Base-by-base conservation (phyloP, 164 flowering plant species). In the Buxus sempervirens region DNA sequence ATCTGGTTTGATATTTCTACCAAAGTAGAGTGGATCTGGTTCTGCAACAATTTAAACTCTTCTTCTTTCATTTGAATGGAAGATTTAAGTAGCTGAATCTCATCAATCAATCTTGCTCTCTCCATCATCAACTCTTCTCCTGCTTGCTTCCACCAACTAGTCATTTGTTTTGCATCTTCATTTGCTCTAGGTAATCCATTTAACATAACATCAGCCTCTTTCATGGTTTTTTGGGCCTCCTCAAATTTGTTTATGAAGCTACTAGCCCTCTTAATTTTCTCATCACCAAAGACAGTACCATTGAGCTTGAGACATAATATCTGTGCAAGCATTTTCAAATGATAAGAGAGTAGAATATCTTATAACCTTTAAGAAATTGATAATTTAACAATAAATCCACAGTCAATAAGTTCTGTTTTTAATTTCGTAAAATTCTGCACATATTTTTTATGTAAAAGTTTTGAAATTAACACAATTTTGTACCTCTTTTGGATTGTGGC, bases 121-220 rank as follows among this genome's bases (percentile, higher is more conserved):
- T 91, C 89, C 38, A 64, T 51, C 78, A 80, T 75, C 70, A 84
- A 66, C 32, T 81, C 77, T 73, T 84, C 79, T 41, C 77, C 76
- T 26, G 83, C 78, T 80, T 84, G 78, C 80, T 72, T 84, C 93
- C 87, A 86, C 70, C 70, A 72, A 54, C 66, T 68, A 70, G 73
- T 79, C 73, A 78, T 68, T 24, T 64, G 74, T 67, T 82, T 88
- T 68, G 86, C 78, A 68, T 77, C 76, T 77, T 82, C 85, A 72
- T 87, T 86, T 74, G 76, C 86, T 66, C 79, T 73, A 56, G 83
- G 42, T 75, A 91, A 76, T 62, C 82, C 84, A 76, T 84, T 87
- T 67, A 92, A 72, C 89, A 84, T 82, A 18, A 65, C 32, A 75
- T 88, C 94, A 68, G 92, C 92, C 78, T 91, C 97, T 72, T 79